Conservation (phyloP, 257 asterid genomes). For the Ilex aquifolium region DNA sequence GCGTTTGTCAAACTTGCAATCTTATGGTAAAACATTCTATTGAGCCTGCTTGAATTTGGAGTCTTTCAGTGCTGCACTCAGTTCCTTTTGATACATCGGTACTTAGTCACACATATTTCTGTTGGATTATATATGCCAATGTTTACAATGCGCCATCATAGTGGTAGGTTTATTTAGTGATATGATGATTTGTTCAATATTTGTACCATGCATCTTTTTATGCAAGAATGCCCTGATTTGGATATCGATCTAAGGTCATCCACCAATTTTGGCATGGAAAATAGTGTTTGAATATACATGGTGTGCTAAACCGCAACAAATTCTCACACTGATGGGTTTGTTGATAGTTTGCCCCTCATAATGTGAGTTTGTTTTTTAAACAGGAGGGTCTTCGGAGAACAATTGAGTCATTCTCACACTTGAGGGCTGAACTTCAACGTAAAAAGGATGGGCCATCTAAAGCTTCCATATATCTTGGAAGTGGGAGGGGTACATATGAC, state of each 20-base stretch:
- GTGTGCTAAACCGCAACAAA: background rate
- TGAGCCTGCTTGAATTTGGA: background rate
- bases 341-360: conserved; percentile 3
- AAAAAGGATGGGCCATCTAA: conserved; percentile 64
- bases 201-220: background rate
- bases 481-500: conserved; percentile 55
- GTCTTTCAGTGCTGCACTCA: background rate
- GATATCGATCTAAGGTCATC: background rate
- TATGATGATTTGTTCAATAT: background rate
- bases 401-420: conserved; percentile 68
- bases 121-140: background rate
- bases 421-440: conserved; percentile 54
- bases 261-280: background rate
- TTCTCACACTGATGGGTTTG: background rate
- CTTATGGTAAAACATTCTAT: background rate
- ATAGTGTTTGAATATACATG: background rate
- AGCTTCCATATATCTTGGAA: conserved; percentile 65
- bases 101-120: background rate
- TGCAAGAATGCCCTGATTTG: background rate
- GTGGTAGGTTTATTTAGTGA: no score
- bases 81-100: no score
- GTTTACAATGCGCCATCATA: background rate
- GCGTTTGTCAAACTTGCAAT: background rate
- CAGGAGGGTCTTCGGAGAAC: conserved; percentile 92
- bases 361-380: conserved; percentile 17